Evolutionary conservation across 768 basidiomycete genomes (phyloP), one percentile per base, ranked within the genome.

Genomic region (Amanita brunnescens): DNA sequence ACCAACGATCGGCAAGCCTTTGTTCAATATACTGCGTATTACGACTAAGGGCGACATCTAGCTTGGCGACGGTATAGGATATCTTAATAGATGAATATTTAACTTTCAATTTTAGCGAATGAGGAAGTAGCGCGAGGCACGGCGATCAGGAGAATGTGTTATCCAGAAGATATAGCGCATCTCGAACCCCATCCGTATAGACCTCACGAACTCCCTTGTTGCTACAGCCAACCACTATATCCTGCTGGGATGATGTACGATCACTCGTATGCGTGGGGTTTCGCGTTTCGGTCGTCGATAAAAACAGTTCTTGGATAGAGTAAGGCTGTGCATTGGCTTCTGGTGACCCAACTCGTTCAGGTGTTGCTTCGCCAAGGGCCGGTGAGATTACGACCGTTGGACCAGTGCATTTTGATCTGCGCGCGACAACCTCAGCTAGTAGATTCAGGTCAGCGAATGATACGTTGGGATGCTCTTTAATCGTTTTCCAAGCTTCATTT

Each of bases 391-490:
- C 72, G 34, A 88, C 73, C 34, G 74, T 74, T 13, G 89, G 84
- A 14, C 87, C 87, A 1, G 74, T 77, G 61, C 89, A 91, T 62
- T 78, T 83, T 38, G 89, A 83, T 47, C 85, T 76, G 49, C 89
- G 86, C 6, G 88, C 83, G 37, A 94, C 91, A 37, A 95, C 92
- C 47, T 91, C 90, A 2, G 92, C 92, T 39, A 95, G 77, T 48
- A 95, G 73, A 2, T 80, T 69, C 47, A 95, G 72, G 67, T 94
- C 89, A 12, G 88, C 80, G 62, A 92, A 92, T 26, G 83, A 79
- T 48, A 88, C 83, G 58, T 91, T 93, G 2, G 92, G 92, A 65
- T 95, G 92, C 9, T 81, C 79, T 67, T 92, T 91, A 55, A 94
- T 73, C 57, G 82, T 82, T 24, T 78, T 79, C 87, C 91, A 93